phyloP scores from a whole-genome alignment of 2,329 filamentous ascomycete species.

The Diaporthe ilicicola region DNA sequence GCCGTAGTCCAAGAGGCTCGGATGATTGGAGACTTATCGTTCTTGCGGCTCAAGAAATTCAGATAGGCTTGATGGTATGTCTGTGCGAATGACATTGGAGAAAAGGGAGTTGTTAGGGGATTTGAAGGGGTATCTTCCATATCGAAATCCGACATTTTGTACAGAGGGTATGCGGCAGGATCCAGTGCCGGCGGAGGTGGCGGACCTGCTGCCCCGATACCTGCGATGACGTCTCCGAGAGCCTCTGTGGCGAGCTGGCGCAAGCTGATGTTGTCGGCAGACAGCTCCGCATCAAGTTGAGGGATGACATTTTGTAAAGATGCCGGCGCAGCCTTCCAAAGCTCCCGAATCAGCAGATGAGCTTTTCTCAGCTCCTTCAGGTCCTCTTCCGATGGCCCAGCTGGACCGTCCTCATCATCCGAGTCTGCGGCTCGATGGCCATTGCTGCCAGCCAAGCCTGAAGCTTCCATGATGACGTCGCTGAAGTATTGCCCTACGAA shows the following conservation, averaged over 20 bases:
- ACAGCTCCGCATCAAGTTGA: slow-evolving; percentile 90
- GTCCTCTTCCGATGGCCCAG: slow-evolving; percentile 81
- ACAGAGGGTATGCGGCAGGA: slow-evolving; percentile 84
- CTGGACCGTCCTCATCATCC: slow-evolving; percentile 67
- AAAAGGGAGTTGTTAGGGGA: slow-evolving; percentile 82
- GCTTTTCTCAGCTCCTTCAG: slow-evolving; percentile 89
- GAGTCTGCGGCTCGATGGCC: slow-evolving; percentile 68
- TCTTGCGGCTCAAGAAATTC: slow-evolving; percentile 83
- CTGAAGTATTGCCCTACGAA: slow-evolving; percentile 97
- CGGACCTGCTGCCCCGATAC: slow-evolving; percentile 90
- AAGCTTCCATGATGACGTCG: slow-evolving; percentile 92
- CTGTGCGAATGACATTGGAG: slow-evolving; percentile 88
- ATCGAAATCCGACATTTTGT: slow-evolving; percentile 68
- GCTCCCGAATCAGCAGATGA: slow-evolving; percentile 85
- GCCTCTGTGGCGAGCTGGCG: slow-evolving; percentile 91
- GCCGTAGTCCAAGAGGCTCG: slow-evolving; percentile 87
- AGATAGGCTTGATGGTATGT: slow-evolving; percentile 82
- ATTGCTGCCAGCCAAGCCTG: slow-evolving; percentile 65
- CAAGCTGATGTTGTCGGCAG: slow-evolving; percentile 87
- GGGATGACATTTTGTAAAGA: slow-evolving; percentile 94
- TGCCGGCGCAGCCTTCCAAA: slow-evolving; percentile 90
- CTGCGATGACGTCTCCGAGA: slow-evolving; percentile 92
- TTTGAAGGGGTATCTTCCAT: slow-evolving; percentile 59
- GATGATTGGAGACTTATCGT: slow-evolving; percentile 86
- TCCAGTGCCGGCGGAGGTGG: slow-evolving; percentile 78